phyloP scores from a whole-genome alignment of 2,329 filamentous ascomycete species.

The Aspergillus tanneri region DNA sequence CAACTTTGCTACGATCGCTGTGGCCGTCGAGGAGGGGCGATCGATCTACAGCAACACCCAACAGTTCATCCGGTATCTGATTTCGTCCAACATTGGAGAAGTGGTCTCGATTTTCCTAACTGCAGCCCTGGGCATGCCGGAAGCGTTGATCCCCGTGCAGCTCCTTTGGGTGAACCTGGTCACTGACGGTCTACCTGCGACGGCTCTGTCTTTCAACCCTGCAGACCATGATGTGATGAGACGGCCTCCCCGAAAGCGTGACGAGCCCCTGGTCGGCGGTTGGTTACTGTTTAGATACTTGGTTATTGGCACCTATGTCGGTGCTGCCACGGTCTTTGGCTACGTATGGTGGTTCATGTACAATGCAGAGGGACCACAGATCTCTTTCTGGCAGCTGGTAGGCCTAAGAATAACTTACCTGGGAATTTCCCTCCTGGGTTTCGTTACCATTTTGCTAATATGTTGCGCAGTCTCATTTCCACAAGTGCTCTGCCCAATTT shows the following conservation, averaged over 20 bases:
- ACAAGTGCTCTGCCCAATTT: conserved; percentile 83
- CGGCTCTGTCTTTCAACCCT: conserved; percentile 95
- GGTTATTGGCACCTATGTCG: conserved; percentile 93
- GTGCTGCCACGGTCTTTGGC: conserved; percentile 88
- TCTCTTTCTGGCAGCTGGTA: conserved; percentile 81
- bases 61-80: conserved; percentile 98
- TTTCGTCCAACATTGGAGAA: conserved; percentile 98
- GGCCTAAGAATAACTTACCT: too few relatives aligned
- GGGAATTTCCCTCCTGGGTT: conserved; percentile 17
- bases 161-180: conserved; percentile 98
- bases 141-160: conserved; percentile 94
- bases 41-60: conserved; percentile 99
- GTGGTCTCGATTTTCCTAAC: conserved; percentile 99
- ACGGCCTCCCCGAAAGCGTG: conserved; percentile 82
- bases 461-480: conserved; percentile 69
- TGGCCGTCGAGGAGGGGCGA: conserved; percentile 93
- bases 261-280: conserved; percentile 86
- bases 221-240: conserved; percentile 99
- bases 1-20: conserved; percentile 97
- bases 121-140: conserved; percentile 93
- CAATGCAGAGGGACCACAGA: conserved; percentile 84
- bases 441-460: conserved; percentile 8
- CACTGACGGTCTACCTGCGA: conserved; percentile 93
- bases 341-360: conserved; percentile 99
- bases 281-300: conserved; percentile 99